Evolutionary conservation across 257 asterid genomes (phyloP), one percentile per base, ranked within the genome.

Genomic region (Echites panduratus): DNA sequence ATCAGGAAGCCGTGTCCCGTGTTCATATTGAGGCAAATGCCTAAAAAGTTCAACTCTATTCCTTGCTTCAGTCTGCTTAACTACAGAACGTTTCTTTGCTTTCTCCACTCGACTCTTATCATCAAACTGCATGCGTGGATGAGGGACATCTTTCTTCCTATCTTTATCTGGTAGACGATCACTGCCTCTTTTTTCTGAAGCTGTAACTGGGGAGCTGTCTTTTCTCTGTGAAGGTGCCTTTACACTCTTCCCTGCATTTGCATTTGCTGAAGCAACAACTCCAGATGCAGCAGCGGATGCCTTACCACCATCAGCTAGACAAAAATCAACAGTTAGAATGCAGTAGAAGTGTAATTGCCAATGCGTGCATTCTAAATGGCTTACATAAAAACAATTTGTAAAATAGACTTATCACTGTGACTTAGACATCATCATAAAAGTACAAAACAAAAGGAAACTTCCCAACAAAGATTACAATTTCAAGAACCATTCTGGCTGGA

Each of bases 111-210:
- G 87, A 78, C 76, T 87, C 78, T 85, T 84, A 70, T 94, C 99
- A 75, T 94, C 99, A 86, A 94, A 94, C 80, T 94, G 99, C 97
- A 94, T 86, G 29, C 97, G 89, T 0, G 99, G 99, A 83, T 89
- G 97, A 75, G 96, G 99, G 69, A 77, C 92, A 61, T 91, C 96
- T 84, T 94, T 94, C 85, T 94, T 94, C 85, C 95, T 87, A 78
- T 94, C 97, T 87, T 94, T 94, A 76, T 94, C 98, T 57, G 86
- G 73, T 52, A 80, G 86, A 59, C 86, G 96, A 70, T 87, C 97
- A 69, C 78, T 79, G 32, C 84, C 75, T 78, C 80, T 93, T 79
- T 82, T 91, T 75, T 93, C 97, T 75, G 88, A 54, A 74, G 88
- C 81, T 50, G 82, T 82, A 83, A 84, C 85, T 4, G 89, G 75